Conservation (phyloP, 495 filamentous ascomycete species). For the Talaromyces ruber region DNA sequence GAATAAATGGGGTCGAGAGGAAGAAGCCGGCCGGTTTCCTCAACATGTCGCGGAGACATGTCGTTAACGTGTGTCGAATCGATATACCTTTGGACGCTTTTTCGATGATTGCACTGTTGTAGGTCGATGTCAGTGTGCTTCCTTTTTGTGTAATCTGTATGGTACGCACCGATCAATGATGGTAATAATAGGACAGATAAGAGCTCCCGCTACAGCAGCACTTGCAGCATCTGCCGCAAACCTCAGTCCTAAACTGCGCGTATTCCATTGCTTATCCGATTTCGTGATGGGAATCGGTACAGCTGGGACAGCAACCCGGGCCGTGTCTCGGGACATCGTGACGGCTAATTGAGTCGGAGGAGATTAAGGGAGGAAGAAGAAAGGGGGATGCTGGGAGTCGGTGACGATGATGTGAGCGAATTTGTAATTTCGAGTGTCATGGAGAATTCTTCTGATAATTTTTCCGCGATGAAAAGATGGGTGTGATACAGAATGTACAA, state of each 20-base stretch:
- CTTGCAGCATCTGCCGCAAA: constrained; percentile 65
- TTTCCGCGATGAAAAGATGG: not conserved
- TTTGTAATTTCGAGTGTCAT: not conserved
- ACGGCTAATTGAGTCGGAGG: not conserved
- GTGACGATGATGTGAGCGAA: not conserved
- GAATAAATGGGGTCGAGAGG: constrained; percentile 70
- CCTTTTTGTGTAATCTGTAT: not conserved
- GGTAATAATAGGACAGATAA: constrained; percentile 81
- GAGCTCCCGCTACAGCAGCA: constrained; percentile 67
- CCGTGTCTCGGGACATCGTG: constrained; percentile 6
- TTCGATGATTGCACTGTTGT: constrained; percentile 78
- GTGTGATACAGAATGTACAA: not conserved
- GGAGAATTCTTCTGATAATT: not conserved
- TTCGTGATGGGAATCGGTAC: not conserved
- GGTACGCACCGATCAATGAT: constrained; percentile 78
- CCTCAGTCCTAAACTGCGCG: constrained; percentile 57
- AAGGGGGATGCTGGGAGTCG: not conserved
- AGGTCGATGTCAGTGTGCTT: constrained; percentile 10
- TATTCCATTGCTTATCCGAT: constrained; percentile 56
- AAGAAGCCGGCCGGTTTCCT: constrained; percentile 62
- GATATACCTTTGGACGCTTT: constrained; percentile 77
- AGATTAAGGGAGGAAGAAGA: not conserved
- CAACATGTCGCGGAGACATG: constrained; percentile 55
- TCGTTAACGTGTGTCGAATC: constrained; percentile 57
- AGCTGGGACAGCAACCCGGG: not conserved